Evolutionary conservation across 2,329 filamentous ascomycete species (phyloP), one percentile per base, ranked within the genome.

Genomic region (Venturiaceae sp.): DNA sequence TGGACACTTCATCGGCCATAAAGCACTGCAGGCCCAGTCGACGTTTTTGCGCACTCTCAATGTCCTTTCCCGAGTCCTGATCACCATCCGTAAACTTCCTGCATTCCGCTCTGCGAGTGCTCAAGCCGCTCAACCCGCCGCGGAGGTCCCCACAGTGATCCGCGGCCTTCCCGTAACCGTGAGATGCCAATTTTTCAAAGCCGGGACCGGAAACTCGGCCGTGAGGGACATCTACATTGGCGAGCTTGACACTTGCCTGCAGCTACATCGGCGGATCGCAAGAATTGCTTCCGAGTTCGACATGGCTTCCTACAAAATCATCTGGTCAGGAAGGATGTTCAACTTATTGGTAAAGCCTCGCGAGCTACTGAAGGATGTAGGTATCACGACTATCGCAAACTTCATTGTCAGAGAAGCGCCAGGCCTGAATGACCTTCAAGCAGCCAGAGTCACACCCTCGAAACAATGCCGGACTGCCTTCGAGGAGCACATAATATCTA

Each of bases 401-500:
- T 78, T 91, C 26, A 74, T 90, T 21, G 78, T 91, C 47, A 68
- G 67, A 26, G 86, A 83, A 64, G 78, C 79, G 16, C 37, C 32
- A 30, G 30, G 39, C 11, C 6, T 19, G n/a, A 44, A 61, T 21
- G 58, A 52, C 23, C 26, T 44, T 32, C 32, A 19, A 19, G 44
- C 39, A 39, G 46, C 28, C 23, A 28, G 16, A n/a, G 50, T 59
- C 37, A 28, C 34, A 19, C 53, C 58, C 13, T 28, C 34, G 6
- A 46, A 50, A 19, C 19, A 47, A 52, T n/a, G 39, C 4, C 55
- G 41, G 14, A 57, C 39, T 13, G 14, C 34, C 1, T 78, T 97
- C 2, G 90, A 97, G 67, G 79, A 83, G 13, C 88, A 92, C 65
- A 85, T 97, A 23, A 75, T 94, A 64, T 80, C 84, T 59, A 88